These are phyloP conservation scores for Zanthoxylum bungeanum DNA, from an alignment of 345 rosid genomes.

Conservation along the genomic window DNA sequence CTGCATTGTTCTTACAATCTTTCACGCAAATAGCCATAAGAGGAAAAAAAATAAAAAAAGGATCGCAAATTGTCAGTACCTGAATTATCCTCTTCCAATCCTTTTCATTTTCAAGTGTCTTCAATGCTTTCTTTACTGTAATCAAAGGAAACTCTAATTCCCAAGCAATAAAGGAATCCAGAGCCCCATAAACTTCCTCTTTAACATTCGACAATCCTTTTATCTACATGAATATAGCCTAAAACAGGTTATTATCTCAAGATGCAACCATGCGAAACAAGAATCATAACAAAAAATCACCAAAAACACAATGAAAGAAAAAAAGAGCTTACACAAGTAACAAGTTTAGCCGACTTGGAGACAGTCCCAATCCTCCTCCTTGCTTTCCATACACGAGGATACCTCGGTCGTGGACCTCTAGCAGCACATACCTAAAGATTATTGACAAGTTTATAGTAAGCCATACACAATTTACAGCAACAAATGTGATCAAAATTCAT, in stretches of 20 bases:
- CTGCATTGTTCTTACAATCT: neutral
- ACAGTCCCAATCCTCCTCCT: constrained; percentile 68
- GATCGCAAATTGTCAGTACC: constrained; percentile 27
- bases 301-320: no score
- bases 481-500: neutral
- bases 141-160: constrained; percentile 90
- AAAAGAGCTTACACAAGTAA: constrained; percentile 56
- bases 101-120: constrained; percentile 60
- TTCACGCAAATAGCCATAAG: neutral
- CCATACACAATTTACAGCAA: neutral
- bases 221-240: constrained; percentile 38
- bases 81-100: constrained; percentile 96
- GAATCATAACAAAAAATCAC: no score
- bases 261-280: no score
- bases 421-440: constrained; percentile 67
- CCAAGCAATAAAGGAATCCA: constrained; percentile 93
- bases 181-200: constrained; percentile 94
- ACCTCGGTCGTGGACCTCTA: constrained; percentile 89
- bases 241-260: neutral
- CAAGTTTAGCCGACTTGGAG: constrained; percentile 76
- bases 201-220: constrained; percentile 74
- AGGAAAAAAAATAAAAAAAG: neutral
- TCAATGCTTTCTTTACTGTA: constrained; percentile 87
- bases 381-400: constrained; percentile 89
- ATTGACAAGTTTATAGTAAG: neutral